Evolutionary conservation across 805 yeast genomes (phyloP).

Genomic region (Yarrowia yakushimensis): DNA sequence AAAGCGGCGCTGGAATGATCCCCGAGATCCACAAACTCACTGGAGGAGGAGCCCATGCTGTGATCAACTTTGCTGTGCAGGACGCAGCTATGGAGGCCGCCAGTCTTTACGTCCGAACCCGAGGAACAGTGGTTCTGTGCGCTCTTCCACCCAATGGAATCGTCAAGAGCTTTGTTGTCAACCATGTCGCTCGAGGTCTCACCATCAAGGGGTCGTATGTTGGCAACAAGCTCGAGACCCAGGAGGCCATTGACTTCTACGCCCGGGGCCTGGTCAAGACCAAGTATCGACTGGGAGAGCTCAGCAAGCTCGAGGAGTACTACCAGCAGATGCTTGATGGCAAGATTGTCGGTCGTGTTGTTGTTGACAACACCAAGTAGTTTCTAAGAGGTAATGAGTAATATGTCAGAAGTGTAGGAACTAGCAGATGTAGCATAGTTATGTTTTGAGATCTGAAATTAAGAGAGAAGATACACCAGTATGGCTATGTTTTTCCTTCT

Average conservation of each 20-base stretch:
- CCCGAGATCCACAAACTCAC: conserved; percentile 55
- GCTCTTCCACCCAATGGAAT: conserved; percentile 80
- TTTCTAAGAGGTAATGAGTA: too few species aligned
- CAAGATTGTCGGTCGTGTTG: conserved; percentile 83
- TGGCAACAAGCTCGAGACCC: conserved; percentile 83
- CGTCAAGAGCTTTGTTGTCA: conserved; percentile 64
- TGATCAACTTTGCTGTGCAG: conserved; percentile 70
- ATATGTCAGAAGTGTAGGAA: too few species aligned
- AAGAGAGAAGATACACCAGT: too few species aligned
- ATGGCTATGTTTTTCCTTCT: too few species aligned
- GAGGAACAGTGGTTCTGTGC: conserved; percentile 67
- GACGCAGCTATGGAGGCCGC: conserved; percentile 63
- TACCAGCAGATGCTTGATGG: conserved; percentile 79
- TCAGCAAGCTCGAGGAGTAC: conserved; percentile 64
- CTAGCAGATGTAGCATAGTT: too few species aligned
- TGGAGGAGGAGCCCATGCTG: conserved; percentile 74
- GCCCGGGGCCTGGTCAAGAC: conserved; percentile 66
- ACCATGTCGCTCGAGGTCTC: conserved; percentile 68
- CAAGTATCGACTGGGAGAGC: conserved; percentile 71
- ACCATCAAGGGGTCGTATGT: conserved; percentile 78
- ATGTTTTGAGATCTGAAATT: too few species aligned
- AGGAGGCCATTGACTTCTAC: conserved; percentile 76
- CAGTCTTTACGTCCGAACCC: conserved; percentile 55
- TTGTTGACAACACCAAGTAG: conserved; percentile 68
- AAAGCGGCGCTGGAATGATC: conserved; percentile 48